Percentiles rank a stretch among this genome's conserved stretches.
phyloP scores from a whole-genome alignment of 192 early-diverging fungal species.

The Dimargaris xerosporica region DNA sequence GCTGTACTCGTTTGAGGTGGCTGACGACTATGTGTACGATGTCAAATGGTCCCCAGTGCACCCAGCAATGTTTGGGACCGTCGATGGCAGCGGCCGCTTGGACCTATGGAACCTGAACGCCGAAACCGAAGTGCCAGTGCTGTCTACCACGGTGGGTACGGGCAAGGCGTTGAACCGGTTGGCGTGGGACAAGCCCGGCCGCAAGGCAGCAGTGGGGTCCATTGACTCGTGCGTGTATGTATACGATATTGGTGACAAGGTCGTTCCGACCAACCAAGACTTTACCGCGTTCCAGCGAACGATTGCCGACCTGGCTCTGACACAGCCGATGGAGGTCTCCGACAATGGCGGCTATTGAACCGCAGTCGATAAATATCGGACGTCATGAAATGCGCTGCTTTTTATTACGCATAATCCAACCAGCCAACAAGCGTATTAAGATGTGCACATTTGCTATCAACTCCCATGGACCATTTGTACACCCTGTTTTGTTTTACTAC shows the following conservation, averaged over 20 bases:
- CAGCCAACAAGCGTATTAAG: no score
- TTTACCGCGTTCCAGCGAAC: constrained; percentile 18
- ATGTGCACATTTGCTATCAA: no score
- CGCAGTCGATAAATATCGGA: no score
- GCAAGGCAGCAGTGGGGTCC: constrained; percentile 60
- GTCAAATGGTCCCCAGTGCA: constrained; percentile 96
- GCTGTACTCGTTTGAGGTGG: constrained; percentile 77
- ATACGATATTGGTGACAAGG: constrained; percentile 86
- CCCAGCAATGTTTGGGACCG: constrained; percentile 82
- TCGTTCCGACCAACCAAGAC: constrained; percentile 25
- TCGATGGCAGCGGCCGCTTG: constrained; percentile 80
- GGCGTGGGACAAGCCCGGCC: constrained; percentile 84
- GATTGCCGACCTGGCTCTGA: background rate
- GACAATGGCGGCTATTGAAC: no score
- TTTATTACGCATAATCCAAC: no score
- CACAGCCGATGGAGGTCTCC: no score
- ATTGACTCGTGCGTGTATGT: constrained; percentile 73
- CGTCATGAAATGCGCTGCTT: no score
- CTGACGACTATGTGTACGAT: constrained; percentile 96
- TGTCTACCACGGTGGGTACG: constrained; percentile 15
- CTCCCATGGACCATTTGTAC: no score
- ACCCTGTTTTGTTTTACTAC: no score
- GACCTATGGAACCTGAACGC: constrained; percentile 88
- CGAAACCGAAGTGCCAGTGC: constrained; percentile 57
- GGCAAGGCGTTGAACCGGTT: constrained; percentile 81